phyloP scores from a whole-genome alignment of 83 land plant genomes.

The Picea abies region DNA sequence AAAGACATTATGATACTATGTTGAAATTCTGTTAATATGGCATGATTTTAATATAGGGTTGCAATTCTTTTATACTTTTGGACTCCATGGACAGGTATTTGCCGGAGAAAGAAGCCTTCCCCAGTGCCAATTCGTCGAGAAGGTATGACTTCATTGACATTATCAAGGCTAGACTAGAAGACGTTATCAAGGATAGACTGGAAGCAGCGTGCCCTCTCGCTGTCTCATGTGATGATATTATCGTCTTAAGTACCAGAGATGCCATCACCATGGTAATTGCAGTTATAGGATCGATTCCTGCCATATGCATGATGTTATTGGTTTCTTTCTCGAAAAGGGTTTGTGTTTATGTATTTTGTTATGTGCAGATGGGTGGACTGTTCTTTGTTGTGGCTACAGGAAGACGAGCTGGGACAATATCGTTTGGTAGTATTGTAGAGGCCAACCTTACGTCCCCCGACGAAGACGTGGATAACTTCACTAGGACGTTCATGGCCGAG shows the following conservation, averaged over 20 bases:
- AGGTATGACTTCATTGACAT: background rate
- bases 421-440: conserved; percentile 17
- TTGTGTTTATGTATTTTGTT: background rate
- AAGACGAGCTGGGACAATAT: conserved; percentile 24
- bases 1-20: too few relatives aligned
- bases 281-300: too few relatives aligned
- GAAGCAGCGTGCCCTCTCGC: background rate
- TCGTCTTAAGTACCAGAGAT: conserved; percentile 3
- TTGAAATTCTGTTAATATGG: too few relatives aligned
- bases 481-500: conserved; percentile 5
- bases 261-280: conserved; percentile 1
- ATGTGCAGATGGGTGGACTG: conserved; percentile 32
- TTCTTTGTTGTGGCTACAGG: conserved; percentile 35
- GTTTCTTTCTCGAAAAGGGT: too few relatives aligned
- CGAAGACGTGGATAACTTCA: conserved; percentile 6
- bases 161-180: background rate
- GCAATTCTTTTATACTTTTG: background rate
- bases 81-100: background rate
- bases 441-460: conserved; percentile 20
- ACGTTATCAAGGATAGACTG: background rate
- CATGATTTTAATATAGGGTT: background rate
- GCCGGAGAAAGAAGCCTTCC: background rate
- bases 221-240: conserved; percentile 1
- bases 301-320: too few relatives aligned
- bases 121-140: background rate